Conservation (phyloP, 495 filamentous ascomycete species). For the Aspergillus sclerotioniger region DNA sequence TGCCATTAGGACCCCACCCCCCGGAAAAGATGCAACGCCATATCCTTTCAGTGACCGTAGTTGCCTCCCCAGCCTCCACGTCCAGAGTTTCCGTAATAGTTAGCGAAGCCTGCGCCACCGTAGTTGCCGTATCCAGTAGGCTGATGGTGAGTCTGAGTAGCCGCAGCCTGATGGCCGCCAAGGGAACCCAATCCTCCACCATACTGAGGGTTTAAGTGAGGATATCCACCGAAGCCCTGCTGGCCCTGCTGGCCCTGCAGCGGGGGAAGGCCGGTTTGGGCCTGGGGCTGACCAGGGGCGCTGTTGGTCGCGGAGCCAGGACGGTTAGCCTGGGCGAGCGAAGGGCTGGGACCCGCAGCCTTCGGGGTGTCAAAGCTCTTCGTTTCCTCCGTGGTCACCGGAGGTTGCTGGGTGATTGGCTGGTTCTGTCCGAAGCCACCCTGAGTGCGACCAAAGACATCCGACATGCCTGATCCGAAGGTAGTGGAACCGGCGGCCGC, state of each 20-base stretch:
- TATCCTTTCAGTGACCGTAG: slow-evolving; percentile 50
- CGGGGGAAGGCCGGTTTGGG: slow-evolving; percentile 64
- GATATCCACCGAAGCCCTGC: slow-evolving; percentile 71
- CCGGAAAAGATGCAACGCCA: slow-evolving; percentile 36
- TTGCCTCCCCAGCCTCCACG: slow-evolving; percentile 71
- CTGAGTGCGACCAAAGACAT: slow-evolving; percentile 71
- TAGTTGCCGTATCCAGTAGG: slow-evolving; percentile 49
- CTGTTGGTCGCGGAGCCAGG: slow-evolving; percentile 84
- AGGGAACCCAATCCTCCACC: slow-evolving; percentile 67
- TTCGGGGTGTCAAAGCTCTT: slow-evolving; percentile 79
- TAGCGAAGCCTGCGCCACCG: slow-evolving; percentile 52
- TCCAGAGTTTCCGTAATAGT: slow-evolving; percentile 52
- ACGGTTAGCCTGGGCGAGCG: slow-evolving; percentile 72
- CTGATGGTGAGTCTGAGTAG: slow-evolving; percentile 62
- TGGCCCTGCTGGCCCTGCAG: slow-evolving; percentile 69
- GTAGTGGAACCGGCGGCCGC: slow-evolving; percentile 57
- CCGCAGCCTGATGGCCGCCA: slow-evolving; percentile 60
- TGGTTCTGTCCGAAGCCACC: slow-evolving; percentile 68
- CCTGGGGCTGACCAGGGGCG: slow-evolving; percentile 58
- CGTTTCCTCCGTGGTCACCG: slow-evolving; percentile 63
- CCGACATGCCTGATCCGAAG: slow-evolving; percentile 69
- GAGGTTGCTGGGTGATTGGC: slow-evolving; percentile 61
- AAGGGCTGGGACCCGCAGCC: slow-evolving; percentile 76
- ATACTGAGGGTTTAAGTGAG: slow-evolving; percentile 72
- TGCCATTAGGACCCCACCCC: slow-evolving; percentile 30